A percentile compares a stretch with the other conserved stretches of the same genome.
Evolutionary conservation across 2,329 filamentous ascomycete species (phyloP).

Genomic region (Colletotrichum sp.): DNA sequence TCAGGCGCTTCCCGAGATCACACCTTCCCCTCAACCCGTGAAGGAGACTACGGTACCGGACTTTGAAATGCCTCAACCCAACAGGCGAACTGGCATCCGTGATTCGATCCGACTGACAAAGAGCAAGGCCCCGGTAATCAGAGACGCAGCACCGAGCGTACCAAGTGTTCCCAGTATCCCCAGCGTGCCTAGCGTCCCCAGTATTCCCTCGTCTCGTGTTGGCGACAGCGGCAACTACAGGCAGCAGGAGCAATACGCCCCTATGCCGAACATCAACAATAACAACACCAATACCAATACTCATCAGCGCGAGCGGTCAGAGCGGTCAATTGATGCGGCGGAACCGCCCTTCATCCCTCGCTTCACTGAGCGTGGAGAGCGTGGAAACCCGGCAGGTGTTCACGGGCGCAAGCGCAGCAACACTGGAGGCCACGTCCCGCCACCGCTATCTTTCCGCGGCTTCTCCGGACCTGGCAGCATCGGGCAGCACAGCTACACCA

Average conservation of each 20-base stretch:
- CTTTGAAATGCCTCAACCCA: constrained; percentile 54
- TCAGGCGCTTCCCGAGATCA: constrained; percentile 78
- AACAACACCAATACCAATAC: constrained; percentile 29
- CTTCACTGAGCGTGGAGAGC: constrained; percentile 67
- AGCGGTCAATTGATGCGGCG: constrained; percentile 64
- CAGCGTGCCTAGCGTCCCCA: constrained; percentile 49
- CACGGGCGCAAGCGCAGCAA: constrained; percentile 91
- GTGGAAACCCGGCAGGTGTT: constrained; percentile 48
- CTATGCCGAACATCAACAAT: constrained; percentile 25
- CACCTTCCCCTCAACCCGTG: constrained; percentile 55
- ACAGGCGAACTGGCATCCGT: constrained; percentile 68
- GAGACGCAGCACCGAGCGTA: constrained; percentile 54
- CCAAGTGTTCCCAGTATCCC: constrained; percentile 61
- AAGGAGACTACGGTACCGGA: constrained; percentile 55
- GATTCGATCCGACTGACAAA: constrained; percentile 93
- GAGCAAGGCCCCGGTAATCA: constrained; percentile 52
- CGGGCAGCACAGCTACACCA: constrained; percentile 51
- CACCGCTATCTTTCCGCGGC: constrained; percentile 76
- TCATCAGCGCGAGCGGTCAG: constrained; percentile 55
- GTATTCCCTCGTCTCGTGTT: constrained; percentile 39
- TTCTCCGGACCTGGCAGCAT: constrained; percentile 67
- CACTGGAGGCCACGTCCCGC: constrained; percentile 77
- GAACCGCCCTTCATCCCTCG: constrained; percentile 76
- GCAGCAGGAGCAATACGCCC: constrained; percentile 43
- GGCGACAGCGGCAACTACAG: constrained; percentile 41